phyloP scores from a whole-genome alignment of 148 eudicot species.

The Pharnaceum exiguum region DNA sequence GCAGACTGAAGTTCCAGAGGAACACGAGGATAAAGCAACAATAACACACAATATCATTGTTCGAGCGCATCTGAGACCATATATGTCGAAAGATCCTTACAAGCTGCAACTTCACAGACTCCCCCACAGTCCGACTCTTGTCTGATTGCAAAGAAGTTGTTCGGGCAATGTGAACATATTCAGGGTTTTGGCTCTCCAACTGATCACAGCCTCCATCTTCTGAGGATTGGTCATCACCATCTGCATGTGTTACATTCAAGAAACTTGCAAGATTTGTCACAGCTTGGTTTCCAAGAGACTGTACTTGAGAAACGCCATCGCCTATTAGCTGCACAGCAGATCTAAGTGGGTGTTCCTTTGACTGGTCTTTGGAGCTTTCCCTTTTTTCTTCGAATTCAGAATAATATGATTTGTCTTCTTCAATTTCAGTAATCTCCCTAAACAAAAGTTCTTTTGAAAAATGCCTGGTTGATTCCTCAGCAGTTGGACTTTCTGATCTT shows the following conservation, averaged over 20 bases:
- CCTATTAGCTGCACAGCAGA: conserved; percentile 90
- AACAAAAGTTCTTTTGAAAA: conserved; percentile 34
- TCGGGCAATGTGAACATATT: conserved; percentile 34
- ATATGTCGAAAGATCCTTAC: conserved; percentile 66
- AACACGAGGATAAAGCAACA: conserved; percentile 88
- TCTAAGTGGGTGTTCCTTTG: conserved; percentile 67
- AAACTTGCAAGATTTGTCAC: conserved; percentile 78
- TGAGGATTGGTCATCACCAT: conserved; percentile 43
- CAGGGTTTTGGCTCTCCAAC: conserved; percentile 35
- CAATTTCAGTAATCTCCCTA: conserved; percentile 75
- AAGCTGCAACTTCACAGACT: conserved; percentile 65
- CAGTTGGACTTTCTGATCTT: conserved; percentile 46
- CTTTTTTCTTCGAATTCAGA: conserved; percentile 26
- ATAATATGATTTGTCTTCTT: conserved; percentile 37
- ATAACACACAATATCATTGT: conserved; percentile 91
- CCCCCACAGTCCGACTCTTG: conserved; percentile 59
- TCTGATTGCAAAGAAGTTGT: conserved; percentile 80
- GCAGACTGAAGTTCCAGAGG: conserved; percentile 96
- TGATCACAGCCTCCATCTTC: conserved; percentile 40
- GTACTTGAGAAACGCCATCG: conserved; percentile 96
- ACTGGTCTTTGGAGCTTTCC: conserved; percentile 37
- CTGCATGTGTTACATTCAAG: conserved; percentile 71
- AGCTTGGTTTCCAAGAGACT: conserved; percentile 89
- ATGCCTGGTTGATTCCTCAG: conserved; percentile 36
- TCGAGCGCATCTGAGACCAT: conserved; percentile 95